Evolutionary conservation across 73 alveolate species (phyloP).

Genomic region (Urostyla sp.): DNA sequence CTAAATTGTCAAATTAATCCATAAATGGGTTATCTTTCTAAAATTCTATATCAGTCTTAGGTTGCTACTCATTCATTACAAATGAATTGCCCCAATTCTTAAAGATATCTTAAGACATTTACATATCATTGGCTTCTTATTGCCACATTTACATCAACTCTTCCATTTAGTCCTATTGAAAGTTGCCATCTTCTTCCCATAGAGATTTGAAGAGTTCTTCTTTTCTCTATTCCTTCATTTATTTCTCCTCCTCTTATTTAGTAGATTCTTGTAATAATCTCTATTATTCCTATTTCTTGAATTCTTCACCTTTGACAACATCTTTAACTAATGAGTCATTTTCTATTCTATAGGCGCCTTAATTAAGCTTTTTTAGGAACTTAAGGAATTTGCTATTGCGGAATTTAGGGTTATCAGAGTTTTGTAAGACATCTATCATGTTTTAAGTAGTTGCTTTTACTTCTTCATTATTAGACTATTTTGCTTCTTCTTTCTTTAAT

Average conservation of each 20-base stretch:
- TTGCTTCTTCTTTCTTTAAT: neutral
- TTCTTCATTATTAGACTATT: conserved; percentile 31
- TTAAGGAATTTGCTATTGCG: conserved; percentile 68
- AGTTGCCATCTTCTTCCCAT: conserved; percentile 34
- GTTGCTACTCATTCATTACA: neutral
- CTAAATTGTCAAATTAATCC: conserved; percentile 54
- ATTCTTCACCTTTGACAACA: conserved; percentile 41
- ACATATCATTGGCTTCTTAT: conserved; percentile 53
- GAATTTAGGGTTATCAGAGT: conserved; percentile 67
- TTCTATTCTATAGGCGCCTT: conserved; percentile 62
- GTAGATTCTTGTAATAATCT: conserved; percentile 1
- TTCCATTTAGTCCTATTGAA: conserved; percentile 25
- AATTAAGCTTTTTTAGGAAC: conserved; percentile 67
- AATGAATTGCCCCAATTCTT: conserved; percentile 29
- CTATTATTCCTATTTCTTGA: neutral
- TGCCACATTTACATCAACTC: conserved; percentile 51
- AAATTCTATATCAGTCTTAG: conserved; percentile 30
- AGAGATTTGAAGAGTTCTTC: conserved; percentile 30
- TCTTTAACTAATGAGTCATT: conserved; percentile 59
- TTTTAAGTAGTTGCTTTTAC: conserved; percentile 51
- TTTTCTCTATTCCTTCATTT: conserved; percentile 27
- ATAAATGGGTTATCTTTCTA: conserved; percentile 59
- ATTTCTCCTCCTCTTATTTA: conserved; percentile 39
- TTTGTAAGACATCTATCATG: conserved; percentile 35
- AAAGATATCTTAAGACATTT: conserved; percentile 7